Evolutionary conservation across 1,284 basidiomycete genomes (phyloP), one percentile per base, ranked within the genome.

Genomic region (Sporisorium scitamineum): DNA sequence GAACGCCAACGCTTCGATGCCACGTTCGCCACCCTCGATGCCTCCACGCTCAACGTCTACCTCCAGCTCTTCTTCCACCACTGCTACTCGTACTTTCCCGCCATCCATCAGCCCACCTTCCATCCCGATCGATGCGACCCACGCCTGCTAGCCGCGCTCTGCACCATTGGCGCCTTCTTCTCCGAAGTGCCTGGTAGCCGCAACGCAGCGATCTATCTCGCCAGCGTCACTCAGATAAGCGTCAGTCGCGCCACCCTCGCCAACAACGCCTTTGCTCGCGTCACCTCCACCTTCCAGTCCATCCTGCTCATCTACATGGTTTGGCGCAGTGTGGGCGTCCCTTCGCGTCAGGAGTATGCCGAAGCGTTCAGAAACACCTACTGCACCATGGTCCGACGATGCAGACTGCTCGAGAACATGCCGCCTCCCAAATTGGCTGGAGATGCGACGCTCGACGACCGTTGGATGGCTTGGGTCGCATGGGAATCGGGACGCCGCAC

Each of bases 1-100:
- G 63, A 65, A 54, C 42, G 48, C 13, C 27, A 65, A 16, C 55
- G 63, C 44, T 54, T 59, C 26, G 45, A 58, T 24, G 51, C 42
- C n/a, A 13, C 56, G 18, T 59, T 65, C 34, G 56, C 50, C 20
- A 54, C 63, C n/a, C 48, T 73, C 65, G 54, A 56, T 31, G 56
- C 56, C 5, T 41, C 41, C 11, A 58, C 60, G 5, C 50, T 69
- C 29, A 69, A 74, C 52, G 18, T 70, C 42, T 59, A 71, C 20
- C 59, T 66, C 1, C 65, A 70, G 47, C 63, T 78, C 54, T 74
- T 60, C 20, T 75, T 74, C 34, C 47, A 62, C 27, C 56, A 67
- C 31, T 76, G 64, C 52, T 56, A 71, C n/a, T 58, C 52, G 3
- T 50, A 32, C 32, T 37, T 58, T n/a, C 72, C 72, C 27, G 53